Evolutionary conservation across 306 rosid genomes (phyloP).

Genomic region (Citrullus amarus): DNA sequence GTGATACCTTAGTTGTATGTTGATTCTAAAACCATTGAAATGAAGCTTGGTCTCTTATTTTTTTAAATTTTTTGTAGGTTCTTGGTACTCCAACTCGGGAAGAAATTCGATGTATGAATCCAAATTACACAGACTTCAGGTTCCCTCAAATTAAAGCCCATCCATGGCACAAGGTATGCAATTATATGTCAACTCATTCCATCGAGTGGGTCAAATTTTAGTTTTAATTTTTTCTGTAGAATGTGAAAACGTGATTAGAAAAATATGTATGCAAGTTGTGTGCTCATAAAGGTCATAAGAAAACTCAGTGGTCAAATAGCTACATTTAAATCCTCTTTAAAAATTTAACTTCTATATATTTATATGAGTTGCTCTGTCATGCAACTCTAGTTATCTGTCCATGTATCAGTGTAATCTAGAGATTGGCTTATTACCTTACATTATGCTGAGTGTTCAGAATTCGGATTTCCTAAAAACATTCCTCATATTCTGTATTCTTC

Average conservation of each 20-base stretch:
- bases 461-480: background rate
- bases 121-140: constrained; percentile 80
- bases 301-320: background rate
- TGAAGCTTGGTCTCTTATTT: background rate
- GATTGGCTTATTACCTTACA: background rate
- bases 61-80: constrained; percentile 38
- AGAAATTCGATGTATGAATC: constrained; percentile 98
- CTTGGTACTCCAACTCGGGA: constrained; percentile 98
- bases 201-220: background rate
- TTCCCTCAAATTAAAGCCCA: constrained; percentile 96
- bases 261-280: background rate
- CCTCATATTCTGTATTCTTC: background rate
- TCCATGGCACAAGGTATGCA: constrained; percentile 95
- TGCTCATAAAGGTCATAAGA: background rate
- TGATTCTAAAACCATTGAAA: background rate
- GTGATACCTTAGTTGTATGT: constrained; percentile 20
- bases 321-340: background rate
- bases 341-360: background rate
- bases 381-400: background rate
- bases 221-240: background rate
- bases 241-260: background rate
- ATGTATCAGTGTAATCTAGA: background rate
- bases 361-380: background rate
- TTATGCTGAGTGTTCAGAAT: background rate
- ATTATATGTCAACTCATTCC: background rate